These are phyloP conservation scores for Xylaria sp. DNA, from an alignment of 2,329 filamentous ascomycete species.

Conservation along the genomic window DNA sequence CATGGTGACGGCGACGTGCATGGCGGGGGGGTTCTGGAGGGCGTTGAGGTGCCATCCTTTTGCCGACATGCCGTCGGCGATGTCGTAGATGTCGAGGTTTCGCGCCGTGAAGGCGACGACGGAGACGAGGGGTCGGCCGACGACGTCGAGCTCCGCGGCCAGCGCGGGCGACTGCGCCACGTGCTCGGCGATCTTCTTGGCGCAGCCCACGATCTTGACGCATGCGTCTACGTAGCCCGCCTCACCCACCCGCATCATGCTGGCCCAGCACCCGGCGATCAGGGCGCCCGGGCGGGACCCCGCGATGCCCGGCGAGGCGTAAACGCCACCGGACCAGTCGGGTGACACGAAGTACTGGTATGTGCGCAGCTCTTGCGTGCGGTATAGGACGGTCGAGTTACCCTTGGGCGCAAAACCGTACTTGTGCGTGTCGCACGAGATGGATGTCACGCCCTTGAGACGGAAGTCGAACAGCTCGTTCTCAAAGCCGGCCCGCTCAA, in stretches of 20 bases:
- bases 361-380: constrained; percentile 77
- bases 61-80: constrained; percentile 85
- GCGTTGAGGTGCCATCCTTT: constrained; percentile 97
- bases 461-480: constrained; percentile 91
- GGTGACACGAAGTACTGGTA: constrained; percentile 98
- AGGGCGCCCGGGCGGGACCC: constrained; percentile 92
- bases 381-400: constrained; percentile 93
- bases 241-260: constrained; percentile 88
- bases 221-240: constrained; percentile 88
- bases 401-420: constrained; percentile 99
- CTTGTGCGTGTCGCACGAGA: constrained; percentile 97
- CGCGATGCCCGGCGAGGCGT: constrained; percentile 90
- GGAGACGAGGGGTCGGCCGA: constrained; percentile 87
- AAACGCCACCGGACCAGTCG: constrained; percentile 95
- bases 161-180: constrained; percentile 77
- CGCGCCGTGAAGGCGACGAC: constrained; percentile 89
- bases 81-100: constrained; percentile 87
- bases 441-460: constrained; percentile 91
- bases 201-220: constrained; percentile 84
- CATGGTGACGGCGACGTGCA: constrained; percentile 93
- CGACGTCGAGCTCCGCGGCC: constrained; percentile 76
- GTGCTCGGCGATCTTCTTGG: constrained; percentile 82
- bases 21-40: constrained; percentile 88
- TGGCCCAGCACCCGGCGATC: constrained; percentile 96
- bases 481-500: constrained; percentile 93